Evolutionary conservation across 352 stramenopile species (phyloP).

Genomic region (Achlya hypogyna): DNA sequence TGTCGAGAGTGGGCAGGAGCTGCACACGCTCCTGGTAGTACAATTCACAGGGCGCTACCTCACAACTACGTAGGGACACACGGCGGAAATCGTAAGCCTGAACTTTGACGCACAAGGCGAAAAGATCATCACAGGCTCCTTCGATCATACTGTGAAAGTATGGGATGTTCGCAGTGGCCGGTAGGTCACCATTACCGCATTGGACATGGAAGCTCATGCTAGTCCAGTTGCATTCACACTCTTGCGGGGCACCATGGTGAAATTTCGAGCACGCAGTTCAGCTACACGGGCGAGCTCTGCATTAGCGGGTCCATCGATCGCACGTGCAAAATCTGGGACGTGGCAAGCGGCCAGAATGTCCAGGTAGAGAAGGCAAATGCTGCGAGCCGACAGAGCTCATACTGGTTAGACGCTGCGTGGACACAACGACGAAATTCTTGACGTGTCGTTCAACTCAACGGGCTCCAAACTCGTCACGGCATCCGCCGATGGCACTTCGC

Average conservation of each 20-base stretch:
- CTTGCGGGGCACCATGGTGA: conserved; percentile 91
- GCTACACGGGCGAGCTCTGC: conserved; percentile 88
- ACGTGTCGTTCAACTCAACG: conserved; percentile 92
- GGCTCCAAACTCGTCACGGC: conserved; percentile 92
- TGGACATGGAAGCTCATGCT: neutral
- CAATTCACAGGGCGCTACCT: neutral
- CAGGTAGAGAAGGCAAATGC: conserved; percentile 26
- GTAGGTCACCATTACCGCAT: neutral
- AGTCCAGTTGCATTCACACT: conserved; percentile 80
- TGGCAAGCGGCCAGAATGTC: conserved; percentile 85
- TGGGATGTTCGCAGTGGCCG: conserved; percentile 77
- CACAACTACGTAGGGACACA: conserved; percentile 60
- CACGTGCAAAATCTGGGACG: conserved; percentile 93
- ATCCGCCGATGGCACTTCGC: conserved; percentile 87
- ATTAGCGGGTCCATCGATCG: conserved; percentile 92
- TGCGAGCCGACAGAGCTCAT: neutral
- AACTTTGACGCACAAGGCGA: conserved; percentile 92
- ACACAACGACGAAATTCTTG: conserved; percentile 94
- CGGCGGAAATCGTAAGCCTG: conserved; percentile 90
- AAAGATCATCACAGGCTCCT: conserved; percentile 91
- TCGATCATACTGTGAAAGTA: conserved; percentile 93
- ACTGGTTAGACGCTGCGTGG: conserved; percentile 85
- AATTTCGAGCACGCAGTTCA: conserved; percentile 93
- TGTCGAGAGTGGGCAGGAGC: conserved; percentile 89
- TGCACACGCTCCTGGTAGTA: conserved; percentile 83